Percentiles rank a stretch among this genome's conserved stretches.
phyloP scores from a whole-genome alignment of 1,139 yeast species.

The Pichia sp. region DNA sequence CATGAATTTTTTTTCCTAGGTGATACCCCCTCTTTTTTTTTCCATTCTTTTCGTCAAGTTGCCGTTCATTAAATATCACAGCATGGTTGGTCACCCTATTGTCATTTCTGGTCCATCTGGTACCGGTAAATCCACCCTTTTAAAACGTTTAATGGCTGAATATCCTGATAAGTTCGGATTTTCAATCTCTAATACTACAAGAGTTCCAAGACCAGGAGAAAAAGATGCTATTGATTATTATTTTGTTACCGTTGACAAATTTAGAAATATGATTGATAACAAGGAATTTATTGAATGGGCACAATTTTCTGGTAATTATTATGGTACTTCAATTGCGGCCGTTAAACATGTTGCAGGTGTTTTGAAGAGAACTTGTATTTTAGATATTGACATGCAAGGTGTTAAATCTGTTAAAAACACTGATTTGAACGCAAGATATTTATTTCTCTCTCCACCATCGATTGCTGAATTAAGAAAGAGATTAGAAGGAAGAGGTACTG shows the following conservation, averaged over 20 bases:
- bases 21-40: no score
- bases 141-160: slow-evolving; percentile 85
- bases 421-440: slow-evolving; percentile 72
- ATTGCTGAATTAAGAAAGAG: slow-evolving; percentile 68
- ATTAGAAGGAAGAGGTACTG: slow-evolving; percentile 88
- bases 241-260: slow-evolving; percentile 72
- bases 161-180: slow-evolving; percentile 87
- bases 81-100: slow-evolving; percentile 61
- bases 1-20: no score
- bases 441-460: slow-evolving; percentile 91
- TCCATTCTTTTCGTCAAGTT: background rate
- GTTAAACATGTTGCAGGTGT: slow-evolving; percentile 65
- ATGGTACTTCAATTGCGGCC: slow-evolving; percentile 85
- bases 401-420: slow-evolving; percentile 85
- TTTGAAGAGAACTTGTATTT: slow-evolving; percentile 67
- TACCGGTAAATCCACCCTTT: slow-evolving; percentile 89
- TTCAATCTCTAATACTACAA: slow-evolving; percentile 90
- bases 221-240: slow-evolving; percentile 83
- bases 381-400: slow-evolving; percentile 99
- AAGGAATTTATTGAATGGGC: slow-evolving; percentile 94
- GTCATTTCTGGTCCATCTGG: slow-evolving; percentile 98
- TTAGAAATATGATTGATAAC: slow-evolving; percentile 66
- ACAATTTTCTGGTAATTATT: slow-evolving; percentile 93
- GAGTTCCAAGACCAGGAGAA: slow-evolving; percentile 90
- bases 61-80: background rate